Conservation (phyloP, 116 monocot genomes). For the Papilionanthe hybrid region DNA sequence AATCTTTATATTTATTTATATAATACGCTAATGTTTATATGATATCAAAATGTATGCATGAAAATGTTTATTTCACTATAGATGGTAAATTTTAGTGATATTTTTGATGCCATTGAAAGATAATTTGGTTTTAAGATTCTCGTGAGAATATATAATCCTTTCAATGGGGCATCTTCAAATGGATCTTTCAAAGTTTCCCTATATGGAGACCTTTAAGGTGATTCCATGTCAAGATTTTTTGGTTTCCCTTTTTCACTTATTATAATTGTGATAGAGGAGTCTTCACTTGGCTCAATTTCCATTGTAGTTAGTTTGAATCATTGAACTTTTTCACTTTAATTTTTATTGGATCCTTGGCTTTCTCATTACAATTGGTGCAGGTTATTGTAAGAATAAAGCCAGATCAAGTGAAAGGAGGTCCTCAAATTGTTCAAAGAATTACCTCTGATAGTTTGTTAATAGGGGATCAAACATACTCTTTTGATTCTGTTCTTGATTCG, state of each 20-base stretch:
- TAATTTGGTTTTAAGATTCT: not conserved
- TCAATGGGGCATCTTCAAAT: not conserved
- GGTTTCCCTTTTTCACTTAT: not conserved
- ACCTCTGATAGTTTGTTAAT: constrained; percentile 24
- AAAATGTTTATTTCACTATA: no score
- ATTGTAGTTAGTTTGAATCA: not conserved
- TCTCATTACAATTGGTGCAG: constrained; percentile 7
- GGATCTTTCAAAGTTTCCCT: not conserved
- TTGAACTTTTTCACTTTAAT: not conserved
- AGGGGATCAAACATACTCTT: constrained; percentile 20
- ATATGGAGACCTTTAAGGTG: not conserved
- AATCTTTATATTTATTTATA: no score
- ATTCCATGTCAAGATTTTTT: not conserved
- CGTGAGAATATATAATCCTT: not conserved
- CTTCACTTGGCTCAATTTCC: no score
- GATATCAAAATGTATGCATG: no score
- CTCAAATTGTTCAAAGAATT: constrained; percentile 17
- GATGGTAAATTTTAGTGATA: no score
- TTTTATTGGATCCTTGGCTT: not conserved
- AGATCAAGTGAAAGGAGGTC: constrained; percentile 15
- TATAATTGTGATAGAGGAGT: not conserved
- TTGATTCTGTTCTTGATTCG: constrained; percentile 37
- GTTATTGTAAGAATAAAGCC: constrained; percentile 38
- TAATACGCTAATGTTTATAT: no score
- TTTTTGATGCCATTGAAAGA: not conserved